Percentiles rank a stretch among this genome's conserved stretches.
Conservation (phyloP, 805 yeast genomes). For the Danielozyma ontarioensis region DNA sequence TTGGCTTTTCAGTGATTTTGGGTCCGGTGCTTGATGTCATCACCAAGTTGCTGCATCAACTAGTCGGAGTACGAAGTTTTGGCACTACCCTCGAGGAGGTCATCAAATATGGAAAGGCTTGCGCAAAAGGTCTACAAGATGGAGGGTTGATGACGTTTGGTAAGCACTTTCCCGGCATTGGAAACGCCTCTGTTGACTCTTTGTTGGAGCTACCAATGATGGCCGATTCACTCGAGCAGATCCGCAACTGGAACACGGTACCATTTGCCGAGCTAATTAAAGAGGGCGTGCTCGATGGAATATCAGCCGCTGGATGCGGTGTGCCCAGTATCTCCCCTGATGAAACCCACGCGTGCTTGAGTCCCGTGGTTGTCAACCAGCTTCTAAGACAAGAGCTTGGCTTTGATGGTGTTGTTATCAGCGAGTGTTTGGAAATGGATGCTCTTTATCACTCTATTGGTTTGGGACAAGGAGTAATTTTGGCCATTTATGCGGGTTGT, state of each 20-base stretch:
- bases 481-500: slow-evolving; percentile 61
- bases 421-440: slow-evolving; percentile 62
- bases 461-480: slow-evolving; percentile 58
- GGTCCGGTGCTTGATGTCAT: slow-evolving; percentile 64
- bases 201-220: slow-evolving; percentile 55
- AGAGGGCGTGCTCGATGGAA: slow-evolving; percentile 44
- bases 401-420: slow-evolving; percentile 52
- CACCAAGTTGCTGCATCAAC: slow-evolving; percentile 49
- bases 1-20: slow-evolving; percentile 51
- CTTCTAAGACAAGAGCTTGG: slow-evolving; percentile 46
- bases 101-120: slow-evolving; percentile 47
- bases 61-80: slow-evolving; percentile 57
- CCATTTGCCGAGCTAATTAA: slow-evolving; percentile 48
- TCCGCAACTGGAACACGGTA: slow-evolving; percentile 43
- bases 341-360: slow-evolving; percentile 59
- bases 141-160: slow-evolving; percentile 55
- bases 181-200: slow-evolving; percentile 55
- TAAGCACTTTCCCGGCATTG: slow-evolving; percentile 65
- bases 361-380: slow-evolving; percentile 47
- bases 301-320: slow-evolving; percentile 61
- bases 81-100: slow-evolving; percentile 60
- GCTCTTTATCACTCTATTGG: slow-evolving; percentile 60
- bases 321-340: slow-evolving; percentile 56
- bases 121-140: slow-evolving; percentile 47
- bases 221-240: slow-evolving; percentile 49